Conservation (phyloP, 148 eudicot species). For the Vaccinium corymbosum region DNA sequence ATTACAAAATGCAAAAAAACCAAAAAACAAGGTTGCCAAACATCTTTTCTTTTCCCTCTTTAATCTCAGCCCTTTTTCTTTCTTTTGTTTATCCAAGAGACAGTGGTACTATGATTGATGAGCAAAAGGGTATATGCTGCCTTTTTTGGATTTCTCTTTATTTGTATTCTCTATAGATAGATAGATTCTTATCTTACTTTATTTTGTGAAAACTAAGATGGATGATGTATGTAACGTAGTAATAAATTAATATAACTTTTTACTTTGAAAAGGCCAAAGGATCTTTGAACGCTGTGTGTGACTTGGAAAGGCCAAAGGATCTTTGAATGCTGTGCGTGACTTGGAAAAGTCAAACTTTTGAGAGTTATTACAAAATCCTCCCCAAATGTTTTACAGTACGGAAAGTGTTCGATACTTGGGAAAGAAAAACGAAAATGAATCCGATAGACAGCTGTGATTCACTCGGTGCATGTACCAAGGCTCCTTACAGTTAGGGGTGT, state of each 20-base stretch:
- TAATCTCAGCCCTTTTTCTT: neutral
- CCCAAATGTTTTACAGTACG: neutral
- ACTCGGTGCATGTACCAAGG: too few species aligned
- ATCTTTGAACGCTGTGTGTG: neutral
- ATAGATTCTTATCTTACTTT: slow-evolving; percentile 1
- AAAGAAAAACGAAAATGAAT: too few species aligned
- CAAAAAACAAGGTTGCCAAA: too few species aligned
- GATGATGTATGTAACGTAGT: neutral
- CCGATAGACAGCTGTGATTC: too few species aligned
- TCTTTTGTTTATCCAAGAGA: too few species aligned
- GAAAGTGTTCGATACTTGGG: too few species aligned
- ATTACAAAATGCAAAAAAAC: too few species aligned
- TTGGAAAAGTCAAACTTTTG: neutral
- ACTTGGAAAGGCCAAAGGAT: neutral
- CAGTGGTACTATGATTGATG: neutral
- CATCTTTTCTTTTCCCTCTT: neutral
- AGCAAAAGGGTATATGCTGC: neutral
- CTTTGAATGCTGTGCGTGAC: neutral
- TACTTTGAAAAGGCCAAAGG: neutral
- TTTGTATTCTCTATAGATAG: neutral
- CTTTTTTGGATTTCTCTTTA: neutral
- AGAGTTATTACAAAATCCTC: neutral
- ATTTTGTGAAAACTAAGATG: neutral
- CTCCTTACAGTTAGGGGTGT: too few species aligned
- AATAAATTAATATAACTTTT: neutral